Base-by-base conservation (phyloP, 2,329 filamentous ascomycete genomes). In the Exophiala sideris region DNA sequence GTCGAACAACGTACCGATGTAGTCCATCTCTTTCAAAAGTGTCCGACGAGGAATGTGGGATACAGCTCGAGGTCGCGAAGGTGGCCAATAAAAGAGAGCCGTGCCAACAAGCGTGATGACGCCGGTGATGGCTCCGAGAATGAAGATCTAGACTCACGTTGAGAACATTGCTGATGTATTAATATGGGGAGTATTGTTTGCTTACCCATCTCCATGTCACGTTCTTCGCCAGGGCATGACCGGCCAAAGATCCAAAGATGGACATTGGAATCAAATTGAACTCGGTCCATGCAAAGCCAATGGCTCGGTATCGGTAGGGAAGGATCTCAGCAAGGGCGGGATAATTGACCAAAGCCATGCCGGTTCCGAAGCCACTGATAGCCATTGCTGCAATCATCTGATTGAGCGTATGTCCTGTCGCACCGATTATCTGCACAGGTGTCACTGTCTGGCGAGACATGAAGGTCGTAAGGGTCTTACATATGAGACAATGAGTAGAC, bases 11-110 rank as follows among this genome's bases (percentile, higher is more conserved):
- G 16, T 71, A 18, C 76, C 76, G 35, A 73, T 41, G 56, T 67
- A 76, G 60, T 78, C 79, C 5, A 80, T 67, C 56, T 72, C 67
- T 59, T 68, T 71, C 38, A 74, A 57, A 7, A 54, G 14, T 24
- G 48, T 14, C 6, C 36, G 20, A 4, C 32, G 8, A 1, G 16
- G 16, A 18, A 18, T 18, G 24, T 35, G 12, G 16, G 29, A 12
- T 54, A 45, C 29, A n/a, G 10, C 24, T 48, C 12, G 29, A 2
- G 39, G 36, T 3, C 14, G 20, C 5, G 38, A 16, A 5, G 51
- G 51, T 12, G 51, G 51, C 5, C 7, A 5, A 38, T 54, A 54
- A 32, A 54, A 54, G 16, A 45, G 34, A 9, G 14, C 32, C 2
- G 51, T 54, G 4, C 51, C 51, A 14, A 20, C 29, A 8, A 54